Percentiles rank a stretch among this genome's conserved stretches.
These are phyloP conservation scores for Penicillium desertorum DNA, from an alignment of 495 filamentous ascomycete genomes.

Conservation along the genomic window DNA sequence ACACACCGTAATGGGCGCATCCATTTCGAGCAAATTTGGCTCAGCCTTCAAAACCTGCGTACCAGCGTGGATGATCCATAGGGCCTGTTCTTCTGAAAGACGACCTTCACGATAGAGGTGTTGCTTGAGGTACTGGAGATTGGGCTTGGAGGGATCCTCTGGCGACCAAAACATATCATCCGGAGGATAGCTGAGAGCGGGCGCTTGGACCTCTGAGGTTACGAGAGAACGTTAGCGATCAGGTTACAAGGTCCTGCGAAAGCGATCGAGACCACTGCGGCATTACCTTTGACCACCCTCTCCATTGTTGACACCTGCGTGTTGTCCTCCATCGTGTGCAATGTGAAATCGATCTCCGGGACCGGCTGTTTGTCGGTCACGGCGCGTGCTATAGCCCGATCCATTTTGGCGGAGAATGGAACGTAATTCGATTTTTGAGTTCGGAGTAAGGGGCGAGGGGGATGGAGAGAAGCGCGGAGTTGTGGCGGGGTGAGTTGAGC, in stretches of 20 bases:
- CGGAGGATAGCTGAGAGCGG: slow-evolving; percentile 83
- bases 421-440: slow-evolving; percentile 3
- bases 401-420: slow-evolving; percentile 36
- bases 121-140: slow-evolving; percentile 92
- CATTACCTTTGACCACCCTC: slow-evolving; percentile 92
- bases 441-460: slow-evolving; percentile 24
- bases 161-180: slow-evolving; percentile 79
- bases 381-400: slow-evolving; percentile 60
- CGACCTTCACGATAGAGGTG: slow-evolving; percentile 98
- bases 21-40: slow-evolving; percentile 97
- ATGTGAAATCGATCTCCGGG: slow-evolving; percentile 96
- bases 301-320: slow-evolving; percentile 91
- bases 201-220: slow-evolving; percentile 85
- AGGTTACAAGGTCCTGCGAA: slow-evolving; percentile 10
- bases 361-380: slow-evolving; percentile 89
- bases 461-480: slow-evolving; percentile 22
- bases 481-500: slow-evolving; percentile 23
- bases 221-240: slow-evolving; percentile 21
- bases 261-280: slow-evolving; percentile 9
- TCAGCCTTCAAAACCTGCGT: slow-evolving; percentile 80
- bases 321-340: slow-evolving; percentile 98
- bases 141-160: slow-evolving; percentile 81
- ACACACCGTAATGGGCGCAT: slow-evolving; percentile 98
- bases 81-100: slow-evolving; percentile 92
- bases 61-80: slow-evolving; percentile 88